Conservation (phyloP, 2,329 filamentous ascomycete genomes). For the Aspergillus flavus region DNA sequence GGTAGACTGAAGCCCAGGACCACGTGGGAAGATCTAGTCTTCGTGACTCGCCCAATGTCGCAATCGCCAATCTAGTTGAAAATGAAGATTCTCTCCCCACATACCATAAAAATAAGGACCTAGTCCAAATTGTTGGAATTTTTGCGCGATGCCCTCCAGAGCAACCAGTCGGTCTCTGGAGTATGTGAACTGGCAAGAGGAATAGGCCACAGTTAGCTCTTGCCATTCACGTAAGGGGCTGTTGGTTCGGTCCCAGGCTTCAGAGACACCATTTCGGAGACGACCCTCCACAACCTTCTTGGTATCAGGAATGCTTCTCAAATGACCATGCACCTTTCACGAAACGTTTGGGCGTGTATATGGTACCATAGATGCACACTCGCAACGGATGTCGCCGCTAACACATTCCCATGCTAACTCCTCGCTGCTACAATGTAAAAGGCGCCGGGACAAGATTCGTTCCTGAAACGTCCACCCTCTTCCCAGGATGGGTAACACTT, state of each 20-base stretch:
- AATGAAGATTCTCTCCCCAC: neutral
- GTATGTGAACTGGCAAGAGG: neutral
- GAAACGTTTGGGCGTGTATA: too few species aligned
- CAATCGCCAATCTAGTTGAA: neutral
- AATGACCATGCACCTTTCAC: too few species aligned
- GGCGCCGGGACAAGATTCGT: neutral
- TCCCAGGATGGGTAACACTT: neutral
- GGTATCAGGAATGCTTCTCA: too few species aligned
- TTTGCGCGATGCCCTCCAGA: neutral
- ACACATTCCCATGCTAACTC: neutral
- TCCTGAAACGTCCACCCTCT: neutral
- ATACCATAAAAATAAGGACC: neutral
- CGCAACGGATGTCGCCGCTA: neutral
- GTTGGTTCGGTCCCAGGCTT: too few species aligned
- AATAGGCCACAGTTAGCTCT: neutral
- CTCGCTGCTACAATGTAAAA: neutral
- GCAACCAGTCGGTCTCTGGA: neutral
- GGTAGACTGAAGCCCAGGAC: neutral
- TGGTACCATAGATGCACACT: neutral
- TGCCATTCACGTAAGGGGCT: neutral
- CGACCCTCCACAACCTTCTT: too few species aligned
- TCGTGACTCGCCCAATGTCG: neutral
- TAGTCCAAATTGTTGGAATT: neutral
- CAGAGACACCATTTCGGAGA: too few species aligned
- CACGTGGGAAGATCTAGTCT: neutral